These are phyloP conservation scores for Globisporangium abappressorium DNA, from an alignment of 352 stramenopile species.

Conservation along the genomic window DNA sequence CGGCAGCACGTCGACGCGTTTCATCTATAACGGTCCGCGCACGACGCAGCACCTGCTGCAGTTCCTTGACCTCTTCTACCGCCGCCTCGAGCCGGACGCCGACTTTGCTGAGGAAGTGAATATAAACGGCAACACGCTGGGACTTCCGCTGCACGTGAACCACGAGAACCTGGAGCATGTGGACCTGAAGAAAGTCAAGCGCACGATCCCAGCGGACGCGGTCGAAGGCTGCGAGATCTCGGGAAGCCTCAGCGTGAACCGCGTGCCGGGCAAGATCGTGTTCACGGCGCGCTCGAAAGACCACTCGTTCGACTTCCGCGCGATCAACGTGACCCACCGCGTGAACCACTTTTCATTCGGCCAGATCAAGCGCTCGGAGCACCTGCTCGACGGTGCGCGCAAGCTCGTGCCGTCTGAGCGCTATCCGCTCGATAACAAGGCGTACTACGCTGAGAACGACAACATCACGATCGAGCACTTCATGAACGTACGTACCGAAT, in stretches of 20 bases:
- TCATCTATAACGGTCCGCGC: slow-evolving; percentile 81
- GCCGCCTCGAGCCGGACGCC: slow-evolving; percentile 68
- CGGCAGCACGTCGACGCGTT: slow-evolving; percentile 67
- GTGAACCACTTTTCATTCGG: slow-evolving; percentile 87
- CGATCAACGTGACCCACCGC: slow-evolving; percentile 62
- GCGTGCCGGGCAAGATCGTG: slow-evolving; percentile 66
- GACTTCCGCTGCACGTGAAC: slow-evolving; percentile 55
- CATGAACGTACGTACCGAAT: slow-evolving; percentile 67
- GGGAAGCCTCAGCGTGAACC: slow-evolving; percentile 75
- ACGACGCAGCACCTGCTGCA: slow-evolving; percentile 70
- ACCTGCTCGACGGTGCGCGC: slow-evolving; percentile 43
- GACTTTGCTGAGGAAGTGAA: slow-evolving; percentile 83
- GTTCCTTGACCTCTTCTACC: slow-evolving; percentile 84
- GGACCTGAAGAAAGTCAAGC: slow-evolving; percentile 48
- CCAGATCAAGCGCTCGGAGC: slow-evolving; percentile 65
- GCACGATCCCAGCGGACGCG: slow-evolving; percentile 25
- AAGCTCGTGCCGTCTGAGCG: slow-evolving; percentile 53
- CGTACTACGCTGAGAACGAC: slow-evolving; percentile 50
- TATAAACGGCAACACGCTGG: slow-evolving; percentile 42
- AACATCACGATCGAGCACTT: slow-evolving; percentile 84
- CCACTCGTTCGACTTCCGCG: slow-evolving; percentile 58
- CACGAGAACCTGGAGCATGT: slow-evolving; percentile 48
- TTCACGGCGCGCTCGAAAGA: slow-evolving; percentile 68
- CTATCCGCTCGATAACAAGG: slow-evolving; percentile 58
- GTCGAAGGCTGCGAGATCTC: slow-evolving; percentile 79